Conservation (phyloP, 116 monocot species). For the Thalassia testudinum region DNA sequence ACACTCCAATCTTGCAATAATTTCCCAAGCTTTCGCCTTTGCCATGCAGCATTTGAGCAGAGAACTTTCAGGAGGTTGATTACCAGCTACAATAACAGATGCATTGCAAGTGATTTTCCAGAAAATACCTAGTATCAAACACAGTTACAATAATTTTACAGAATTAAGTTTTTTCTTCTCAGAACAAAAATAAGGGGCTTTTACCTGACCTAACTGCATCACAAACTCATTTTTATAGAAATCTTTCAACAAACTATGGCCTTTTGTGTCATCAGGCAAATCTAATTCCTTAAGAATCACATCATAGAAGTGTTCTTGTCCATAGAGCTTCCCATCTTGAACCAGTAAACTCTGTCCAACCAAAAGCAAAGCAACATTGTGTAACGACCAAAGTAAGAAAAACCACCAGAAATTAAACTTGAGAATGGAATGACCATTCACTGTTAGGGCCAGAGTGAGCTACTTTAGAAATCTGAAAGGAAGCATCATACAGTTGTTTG, state of each 20-base stretch:
- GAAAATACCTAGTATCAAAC: too few relatives aligned
- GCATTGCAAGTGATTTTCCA: background rate
- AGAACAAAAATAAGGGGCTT: background rate
- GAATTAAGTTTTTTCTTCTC: background rate
- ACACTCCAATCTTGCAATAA: constrained; percentile 93
- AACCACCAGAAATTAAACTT: background rate
- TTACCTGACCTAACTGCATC: constrained; percentile 69
- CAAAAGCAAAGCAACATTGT: background rate
- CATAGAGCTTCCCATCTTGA: constrained; percentile 87
- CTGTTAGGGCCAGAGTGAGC: too few relatives aligned
- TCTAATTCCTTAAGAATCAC: constrained; percentile 55
- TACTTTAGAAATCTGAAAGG: too few relatives aligned
- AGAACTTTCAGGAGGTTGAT: constrained; percentile 83
- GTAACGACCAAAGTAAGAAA: background rate
- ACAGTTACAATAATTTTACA: too few relatives aligned
- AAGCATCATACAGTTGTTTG: too few relatives aligned
- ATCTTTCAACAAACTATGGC: constrained; percentile 51
- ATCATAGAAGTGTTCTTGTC: constrained; percentile 47
- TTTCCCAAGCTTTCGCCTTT: constrained; percentile 92
- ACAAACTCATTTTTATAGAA: constrained; percentile 78
- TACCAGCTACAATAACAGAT: constrained; percentile 31
- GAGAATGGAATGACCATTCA: too few relatives aligned
- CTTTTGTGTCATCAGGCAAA: constrained; percentile 34
- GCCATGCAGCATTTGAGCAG: constrained; percentile 95
- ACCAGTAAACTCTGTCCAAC: constrained; percentile 66